Conservation (phyloP, 306 rosid genomes). For the Castanea mollissima region DNA sequence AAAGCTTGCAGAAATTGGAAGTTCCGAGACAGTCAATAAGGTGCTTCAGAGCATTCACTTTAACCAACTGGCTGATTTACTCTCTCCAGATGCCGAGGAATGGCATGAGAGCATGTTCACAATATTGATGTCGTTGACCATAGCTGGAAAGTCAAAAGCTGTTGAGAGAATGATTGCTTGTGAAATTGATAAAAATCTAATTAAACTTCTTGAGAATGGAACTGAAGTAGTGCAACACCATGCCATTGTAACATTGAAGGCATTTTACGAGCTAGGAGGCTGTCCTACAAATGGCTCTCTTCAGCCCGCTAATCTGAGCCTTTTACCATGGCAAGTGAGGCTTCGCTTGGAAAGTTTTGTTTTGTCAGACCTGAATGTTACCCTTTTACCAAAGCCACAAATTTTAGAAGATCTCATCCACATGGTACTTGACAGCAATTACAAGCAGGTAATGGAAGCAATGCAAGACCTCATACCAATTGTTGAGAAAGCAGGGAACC, state of each 20-base stretch:
- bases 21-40: constrained; percentile 16
- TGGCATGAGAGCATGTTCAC: constrained; percentile 35
- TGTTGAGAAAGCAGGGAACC: constrained; percentile 25
- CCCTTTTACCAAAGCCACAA: constrained; percentile 13
- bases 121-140: constrained; percentile 23
- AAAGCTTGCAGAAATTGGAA: constrained; percentile 33
- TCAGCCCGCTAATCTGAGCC: constrained; percentile 17
- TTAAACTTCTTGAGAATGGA: constrained; percentile 28
- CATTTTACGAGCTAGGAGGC: constrained; percentile 28
- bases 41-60: constrained; percentile 27
- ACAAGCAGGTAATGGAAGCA: constrained; percentile 22
- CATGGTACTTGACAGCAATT: constrained; percentile 4
- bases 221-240: constrained; percentile 29
- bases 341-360: constrained; percentile 23
- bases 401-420: constrained; percentile 25
- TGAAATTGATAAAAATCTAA: constrained; percentile 27
- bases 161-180: constrained; percentile 25
- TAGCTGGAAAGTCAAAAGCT: constrained; percentile 31
- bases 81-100: constrained; percentile 27
- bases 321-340: constrained; percentile 12
- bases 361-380: constrained; percentile 12
- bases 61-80: constrained; percentile 20
- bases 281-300: constrained; percentile 15
- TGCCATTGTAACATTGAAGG: constrained; percentile 27
- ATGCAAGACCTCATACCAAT: constrained; percentile 32